Conservation (phyloP, 2,329 filamentous ascomycete genomes). For the Didymosphaeria variabile region DNA sequence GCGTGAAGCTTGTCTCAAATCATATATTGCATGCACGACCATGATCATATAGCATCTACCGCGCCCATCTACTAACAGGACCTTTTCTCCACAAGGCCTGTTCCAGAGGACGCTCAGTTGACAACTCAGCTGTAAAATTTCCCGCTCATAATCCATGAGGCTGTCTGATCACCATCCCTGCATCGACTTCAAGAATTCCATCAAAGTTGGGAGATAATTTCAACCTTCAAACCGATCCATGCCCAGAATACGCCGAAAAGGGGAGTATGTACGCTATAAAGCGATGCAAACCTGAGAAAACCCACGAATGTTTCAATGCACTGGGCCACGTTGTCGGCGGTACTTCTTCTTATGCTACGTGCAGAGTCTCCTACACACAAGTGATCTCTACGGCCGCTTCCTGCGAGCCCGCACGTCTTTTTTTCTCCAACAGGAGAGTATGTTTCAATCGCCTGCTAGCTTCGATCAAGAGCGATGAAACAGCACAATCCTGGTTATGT, state of each 20-base stretch:
- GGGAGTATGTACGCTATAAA: not conserved
- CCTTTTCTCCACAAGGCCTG: too few species aligned
- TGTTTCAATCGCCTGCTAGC: not conserved
- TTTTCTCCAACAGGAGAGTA: not conserved
- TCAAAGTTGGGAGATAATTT: not conserved
- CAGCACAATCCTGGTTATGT: not conserved
- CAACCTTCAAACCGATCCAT: not conserved
- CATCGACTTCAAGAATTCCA: too few species aligned
- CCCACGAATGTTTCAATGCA: not conserved
- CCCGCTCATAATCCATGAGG: too few species aligned
- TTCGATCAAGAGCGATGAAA: not conserved
- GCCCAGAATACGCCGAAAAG: not conserved
- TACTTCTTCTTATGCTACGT: not conserved
- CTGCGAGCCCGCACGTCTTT: too few species aligned
- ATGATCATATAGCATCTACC: too few species aligned
- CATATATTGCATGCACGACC: too few species aligned
- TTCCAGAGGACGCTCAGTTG: too few species aligned
- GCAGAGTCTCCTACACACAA: not conserved
- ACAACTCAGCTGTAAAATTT: too few species aligned
- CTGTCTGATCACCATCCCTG: too few species aligned
- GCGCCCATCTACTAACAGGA: too few species aligned
- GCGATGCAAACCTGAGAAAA: not conserved
- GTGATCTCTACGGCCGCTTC: not conserved
- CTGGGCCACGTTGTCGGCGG: not conserved
- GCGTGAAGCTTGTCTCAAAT: too few species aligned